Evolutionary conservation across 495 filamentous ascomycete species (phyloP), one percentile per base, ranked within the genome.

Genomic region (Aspergillus avenaceus): DNA sequence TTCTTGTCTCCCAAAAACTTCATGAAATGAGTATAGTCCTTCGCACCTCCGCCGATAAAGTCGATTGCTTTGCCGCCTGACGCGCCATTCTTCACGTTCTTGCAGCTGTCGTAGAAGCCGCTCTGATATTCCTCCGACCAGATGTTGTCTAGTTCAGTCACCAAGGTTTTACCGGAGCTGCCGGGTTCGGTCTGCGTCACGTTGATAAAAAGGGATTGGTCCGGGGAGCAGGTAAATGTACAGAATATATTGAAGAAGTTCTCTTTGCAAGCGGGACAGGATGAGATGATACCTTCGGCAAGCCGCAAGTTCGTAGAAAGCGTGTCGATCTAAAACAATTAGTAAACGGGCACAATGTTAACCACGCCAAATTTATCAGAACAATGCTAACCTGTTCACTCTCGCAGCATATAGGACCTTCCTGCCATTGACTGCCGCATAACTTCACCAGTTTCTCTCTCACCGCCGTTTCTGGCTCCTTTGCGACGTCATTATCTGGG

Each of bases 171-270:
- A 40, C 77, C 77, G 4, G 80, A 80, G 28, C 76, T 83, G 37
- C 80, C 76, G 52, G 78, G 69, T 54, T 82, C 69, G 1, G 86
- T 87, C 43, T 84, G 70, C 6, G 93, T 97, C 34, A 98, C 86
- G 62, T 98, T 98, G 61, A 97, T 73, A 59, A 98, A 98, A 1
- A 96, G 76, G 4, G 89, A 95, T 66, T 98, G 93, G 61, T 97
- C 85, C 8, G 95, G 91, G 8, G 95, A 97, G 73, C 93, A 98
- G 16, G 91, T 97, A 55, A 98, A 96, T 4, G 89, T 90, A 72
- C 93, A 98, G 61, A 98, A 98, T 37, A 95, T 80, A 73, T 97
- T 91, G 78, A 87, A 96, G 70, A 98, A 98, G 72, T 98, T 98
- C 45, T 86, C 84, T 70, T 89, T 91, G 76, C 93, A 98, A 22